Conservation (phyloP, 2,329 filamentous ascomycete species). For the Alternaria sp. region DNA sequence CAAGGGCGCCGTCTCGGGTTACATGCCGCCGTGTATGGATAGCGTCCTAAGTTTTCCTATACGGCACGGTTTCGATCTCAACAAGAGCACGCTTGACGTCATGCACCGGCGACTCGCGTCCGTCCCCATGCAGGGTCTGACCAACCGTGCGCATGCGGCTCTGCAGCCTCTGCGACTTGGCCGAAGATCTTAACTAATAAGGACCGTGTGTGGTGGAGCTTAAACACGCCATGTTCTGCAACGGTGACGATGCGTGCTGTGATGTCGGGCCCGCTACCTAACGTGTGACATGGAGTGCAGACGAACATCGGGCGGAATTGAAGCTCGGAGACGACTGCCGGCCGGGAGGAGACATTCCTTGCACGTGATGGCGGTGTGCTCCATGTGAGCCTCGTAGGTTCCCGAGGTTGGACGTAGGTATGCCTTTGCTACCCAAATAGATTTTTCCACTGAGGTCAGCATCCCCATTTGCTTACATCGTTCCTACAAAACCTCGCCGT, state of each 20-base stretch:
- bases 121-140: constrained; percentile 32
- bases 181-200: constrained; percentile 36
- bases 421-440: neutral
- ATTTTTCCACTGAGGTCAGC: neutral
- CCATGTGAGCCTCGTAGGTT: neutral
- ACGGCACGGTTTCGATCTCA: constrained; percentile 29
- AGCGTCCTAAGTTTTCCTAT: constrained; percentile 26
- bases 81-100: constrained; percentile 34
- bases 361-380: constrained; percentile 1
- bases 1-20: constrained; percentile 17
- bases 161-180: constrained; percentile 40
- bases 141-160: constrained; percentile 38
- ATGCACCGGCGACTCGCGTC: constrained; percentile 17
- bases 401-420: neutral
- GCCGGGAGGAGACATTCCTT: constrained; percentile 12
- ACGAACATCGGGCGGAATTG: constrained; percentile 6
- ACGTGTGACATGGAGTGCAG: constrained; percentile 12
- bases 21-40: constrained; percentile 22
- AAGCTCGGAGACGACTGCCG: constrained; percentile 12
- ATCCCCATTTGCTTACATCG: neutral
- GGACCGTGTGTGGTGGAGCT: constrained; percentile 23
- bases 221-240: constrained; percentile 22
- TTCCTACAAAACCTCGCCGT: neutral
- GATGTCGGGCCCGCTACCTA: constrained; percentile 23
- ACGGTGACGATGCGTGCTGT: constrained; percentile 20